Evolutionary conservation across 2,329 filamentous ascomycete species (phyloP), one percentile per base, ranked within the genome.

Genomic region (Teratosphaeria pseudoeucalypti): DNA sequence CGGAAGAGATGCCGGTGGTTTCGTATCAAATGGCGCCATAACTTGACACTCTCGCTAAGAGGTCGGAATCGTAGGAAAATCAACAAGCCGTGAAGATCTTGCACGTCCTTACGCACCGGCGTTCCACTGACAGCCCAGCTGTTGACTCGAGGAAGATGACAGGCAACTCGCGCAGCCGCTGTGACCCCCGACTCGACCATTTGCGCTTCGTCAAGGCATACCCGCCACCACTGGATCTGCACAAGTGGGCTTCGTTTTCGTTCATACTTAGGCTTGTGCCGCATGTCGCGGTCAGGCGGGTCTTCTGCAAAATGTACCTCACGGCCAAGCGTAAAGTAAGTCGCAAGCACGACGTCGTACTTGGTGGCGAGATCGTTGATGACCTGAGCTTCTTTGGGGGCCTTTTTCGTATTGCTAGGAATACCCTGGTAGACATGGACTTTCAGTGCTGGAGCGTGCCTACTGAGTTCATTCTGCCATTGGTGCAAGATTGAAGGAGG

Each of bases 101-200:
- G 78, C 34, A 92, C 82, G 62, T 90, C 82, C 64, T 90, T 89
- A 64, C 89, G 87, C 43, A 97, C 81, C 0, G 94, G 94, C 0
- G 94, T 99, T 52, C 90, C 94, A 0, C 90, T 92, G 49, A 99
- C 85, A 14, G 88, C 91, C 94, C 94, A 97, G 2, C 90, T 87
- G 74, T 96, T 92, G 63, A 89, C 75, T 32, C 94, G 83, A 53
- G 92, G 91, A 62, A 99, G 87, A 29, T 87, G 77, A 49, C 85
- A 84, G 39, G 91, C 91, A 14, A 96, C 85, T 54, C 81, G 83
- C 1, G 94, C 92, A 32, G 92, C 89, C 65, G 90, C 86, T 66
- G 85, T 92, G 3, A 95, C 85, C 37, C 91, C 90, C 64, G 84
- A 92, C 71, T 97, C 92, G 52, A 97, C 85, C 88, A 96, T 95